These are phyloP conservation scores for Phascolomyces articulosus DNA, from an alignment of 371 early-diverging fungal species.

Conservation along the genomic window DNA sequence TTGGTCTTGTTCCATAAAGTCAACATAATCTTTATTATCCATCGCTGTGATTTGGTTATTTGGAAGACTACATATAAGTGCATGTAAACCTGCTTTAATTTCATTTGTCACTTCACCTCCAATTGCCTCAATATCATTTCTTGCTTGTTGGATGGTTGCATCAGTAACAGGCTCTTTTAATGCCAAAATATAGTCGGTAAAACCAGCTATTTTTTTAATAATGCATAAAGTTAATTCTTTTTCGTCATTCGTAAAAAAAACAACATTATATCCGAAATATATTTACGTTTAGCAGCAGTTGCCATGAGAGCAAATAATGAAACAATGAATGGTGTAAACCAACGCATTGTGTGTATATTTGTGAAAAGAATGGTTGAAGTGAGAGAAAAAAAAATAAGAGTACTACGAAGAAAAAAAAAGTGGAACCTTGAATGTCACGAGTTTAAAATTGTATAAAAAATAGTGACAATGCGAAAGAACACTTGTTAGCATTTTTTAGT, in stretches of 20 bases:
- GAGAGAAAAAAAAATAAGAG: not conserved
- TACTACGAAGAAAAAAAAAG: no score
- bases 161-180: conserved; percentile 19
- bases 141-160: conserved; percentile 17
- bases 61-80: conserved; percentile 22
- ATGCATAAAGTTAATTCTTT: not conserved
- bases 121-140: conserved; percentile 18
- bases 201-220: conserved; percentile 3
- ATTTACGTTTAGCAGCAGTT: conserved; percentile 13
- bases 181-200: conserved; percentile 25
- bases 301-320: conserved; percentile 7
- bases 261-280: not conserved
- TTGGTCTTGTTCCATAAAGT: conserved; percentile 33
- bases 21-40: conserved; percentile 28
- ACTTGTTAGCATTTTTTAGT: no score
- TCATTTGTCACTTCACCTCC: conserved; percentile 26
- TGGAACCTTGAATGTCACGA: no score
- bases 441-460: no score
- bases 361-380: no score
- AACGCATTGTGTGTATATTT: not conserved
- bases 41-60: conserved; percentile 18
- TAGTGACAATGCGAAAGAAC: no score
- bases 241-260: not conserved
- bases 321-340: not conserved
- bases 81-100: conserved; percentile 23